phyloP scores from a whole-genome alignment of 2,329 filamentous ascomycete species.

The Scytalidium lignicola region DNA sequence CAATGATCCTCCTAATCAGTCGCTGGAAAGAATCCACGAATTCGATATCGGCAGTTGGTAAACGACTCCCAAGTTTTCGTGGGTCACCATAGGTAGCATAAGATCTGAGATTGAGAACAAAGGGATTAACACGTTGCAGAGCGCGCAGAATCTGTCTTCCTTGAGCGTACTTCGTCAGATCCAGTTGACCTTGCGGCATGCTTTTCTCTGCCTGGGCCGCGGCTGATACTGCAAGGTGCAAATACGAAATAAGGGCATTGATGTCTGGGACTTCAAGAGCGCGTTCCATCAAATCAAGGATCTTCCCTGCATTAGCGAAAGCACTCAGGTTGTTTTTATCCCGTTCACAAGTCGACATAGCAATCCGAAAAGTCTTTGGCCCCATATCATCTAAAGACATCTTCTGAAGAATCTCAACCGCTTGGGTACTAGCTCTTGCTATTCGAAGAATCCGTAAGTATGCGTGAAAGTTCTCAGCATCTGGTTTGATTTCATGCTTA shows the following conservation, averaged over 20 bases:
- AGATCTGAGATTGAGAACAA: slow-evolving; percentile 22
- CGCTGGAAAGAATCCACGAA: slow-evolving; percentile 13
- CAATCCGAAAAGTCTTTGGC: slow-evolving; percentile 60
- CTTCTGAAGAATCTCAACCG: slow-evolving; percentile 51
- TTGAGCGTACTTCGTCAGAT: slow-evolving; percentile 35
- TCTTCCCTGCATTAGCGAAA: slow-evolving; percentile 56
- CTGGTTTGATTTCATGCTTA: slow-evolving; percentile 60
- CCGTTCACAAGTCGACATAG: slow-evolving; percentile 66
- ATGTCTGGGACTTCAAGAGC: slow-evolving; percentile 43
- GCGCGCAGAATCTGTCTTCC: slow-evolving; percentile 47
- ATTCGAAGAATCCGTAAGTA: slow-evolving; percentile 64
- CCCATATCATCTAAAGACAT: slow-evolving; percentile 43
- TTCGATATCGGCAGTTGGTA: background rate
- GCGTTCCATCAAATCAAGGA: slow-evolving; percentile 60
- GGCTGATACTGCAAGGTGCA: slow-evolving; percentile 44
- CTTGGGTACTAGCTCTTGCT: slow-evolving; percentile 59
- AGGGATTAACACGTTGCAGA: slow-evolving; percentile 37
- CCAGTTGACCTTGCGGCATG: slow-evolving; percentile 8
- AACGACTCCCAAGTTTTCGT: background rate
- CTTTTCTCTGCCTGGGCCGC: slow-evolving; percentile 24
- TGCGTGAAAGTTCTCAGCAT: slow-evolving; percentile 63
- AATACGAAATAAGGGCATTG: slow-evolving; percentile 47
- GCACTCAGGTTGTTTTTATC: slow-evolving; percentile 72
- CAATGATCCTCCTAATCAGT: slow-evolving; percentile 26
- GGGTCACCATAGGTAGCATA: slow-evolving; percentile 16